Percentiles rank a stretch among this genome's conserved stretches.
These are phyloP conservation scores for Amanita polypyramis DNA, from an alignment of 768 basidiomycete genomes.

Conservation along the genomic window DNA sequence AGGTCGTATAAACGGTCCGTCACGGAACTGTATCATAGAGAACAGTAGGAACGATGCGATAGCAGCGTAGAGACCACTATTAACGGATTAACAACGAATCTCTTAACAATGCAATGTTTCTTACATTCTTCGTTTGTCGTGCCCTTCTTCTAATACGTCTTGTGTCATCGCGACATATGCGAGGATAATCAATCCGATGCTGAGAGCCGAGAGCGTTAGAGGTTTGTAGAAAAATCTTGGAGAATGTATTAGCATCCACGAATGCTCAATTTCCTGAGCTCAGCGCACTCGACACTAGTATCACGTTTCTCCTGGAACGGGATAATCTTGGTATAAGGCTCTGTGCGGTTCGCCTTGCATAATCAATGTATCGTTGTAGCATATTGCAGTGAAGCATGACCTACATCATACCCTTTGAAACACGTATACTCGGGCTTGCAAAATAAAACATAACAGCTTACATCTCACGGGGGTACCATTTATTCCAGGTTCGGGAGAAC, in stretches of 20 bases:
- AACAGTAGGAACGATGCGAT: slow-evolving; percentile 68
- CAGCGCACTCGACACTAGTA: slow-evolving; percentile 69
- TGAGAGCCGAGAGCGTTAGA: slow-evolving; percentile 65
- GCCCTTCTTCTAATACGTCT: slow-evolving; percentile 76
- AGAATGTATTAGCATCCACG: slow-evolving; percentile 2
- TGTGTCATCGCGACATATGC: slow-evolving; percentile 79
- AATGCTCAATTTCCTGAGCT: neutral
- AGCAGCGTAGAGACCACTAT: slow-evolving; percentile 69
- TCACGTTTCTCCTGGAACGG: slow-evolving; percentile 81
- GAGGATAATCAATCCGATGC: slow-evolving; percentile 52
- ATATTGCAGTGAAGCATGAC: slow-evolving; percentile 23
- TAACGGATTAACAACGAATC: neutral
- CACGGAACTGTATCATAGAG: slow-evolving; percentile 82
- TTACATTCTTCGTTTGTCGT: slow-evolving; percentile 73
- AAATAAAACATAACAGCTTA: slow-evolving; percentile 31
- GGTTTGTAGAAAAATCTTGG: slow-evolving; percentile 84
- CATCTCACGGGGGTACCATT: slow-evolving; percentile 72
- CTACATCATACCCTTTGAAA: slow-evolving; percentile 71
- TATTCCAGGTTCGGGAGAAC: slow-evolving; percentile 53
- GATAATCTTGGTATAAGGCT: slow-evolving; percentile 71
- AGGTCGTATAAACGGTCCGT: slow-evolving; percentile 81
- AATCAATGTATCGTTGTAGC: slow-evolving; percentile 12
- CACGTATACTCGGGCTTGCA: slow-evolving; percentile 10
- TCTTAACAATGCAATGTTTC: slow-evolving; percentile 18
- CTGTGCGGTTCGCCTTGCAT: slow-evolving; percentile 68